These are phyloP conservation scores for Xylariaceae sp. DNA, from an alignment of 2,329 filamentous ascomycete species.

Conservation along the genomic window DNA sequence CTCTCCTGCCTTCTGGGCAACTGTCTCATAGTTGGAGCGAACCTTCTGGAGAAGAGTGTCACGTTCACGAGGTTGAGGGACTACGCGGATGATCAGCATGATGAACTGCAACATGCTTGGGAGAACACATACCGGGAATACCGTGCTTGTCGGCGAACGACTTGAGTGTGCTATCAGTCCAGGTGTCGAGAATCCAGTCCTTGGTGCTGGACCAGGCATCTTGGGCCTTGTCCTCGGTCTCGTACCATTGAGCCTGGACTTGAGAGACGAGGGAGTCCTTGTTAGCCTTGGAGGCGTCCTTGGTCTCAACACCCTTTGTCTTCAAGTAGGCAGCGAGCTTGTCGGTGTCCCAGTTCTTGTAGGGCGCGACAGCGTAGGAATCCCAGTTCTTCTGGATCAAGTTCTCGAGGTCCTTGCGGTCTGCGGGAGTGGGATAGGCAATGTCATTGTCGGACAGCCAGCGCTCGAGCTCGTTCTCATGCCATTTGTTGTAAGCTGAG, in stretches of 20 bases:
- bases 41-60: slow-evolving; percentile 75
- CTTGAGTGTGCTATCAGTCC: slow-evolving; percentile 92
- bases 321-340: slow-evolving; percentile 66
- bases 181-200: slow-evolving; percentile 94
- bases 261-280: slow-evolving; percentile 65
- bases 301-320: slow-evolving; percentile 65
- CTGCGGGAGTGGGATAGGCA: slow-evolving; percentile 82
- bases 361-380: slow-evolving; percentile 66
- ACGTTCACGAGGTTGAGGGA: slow-evolving; percentile 80
- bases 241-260: slow-evolving; percentile 71
- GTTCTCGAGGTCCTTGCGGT: slow-evolving; percentile 91
- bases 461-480: slow-evolving; percentile 93
- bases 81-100: slow-evolving; percentile 31
- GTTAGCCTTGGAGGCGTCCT: slow-evolving; percentile 62
- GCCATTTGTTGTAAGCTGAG: slow-evolving; percentile 96
- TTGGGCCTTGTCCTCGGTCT: slow-evolving; percentile 72
- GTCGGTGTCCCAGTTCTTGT: slow-evolving; percentile 70
- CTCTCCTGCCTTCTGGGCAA: slow-evolving; percentile 72
- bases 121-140: slow-evolving; percentile 58
- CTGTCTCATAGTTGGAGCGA: slow-evolving; percentile 74
- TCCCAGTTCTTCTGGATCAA: slow-evolving; percentile 92
- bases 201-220: slow-evolving; percentile 68
- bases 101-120: neutral
- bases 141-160: slow-evolving; percentile 83
- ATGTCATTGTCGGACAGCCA: slow-evolving; percentile 93